Conservation (phyloP, 768 basidiomycete genomes). For the Mycena olivaceomarginata region DNA sequence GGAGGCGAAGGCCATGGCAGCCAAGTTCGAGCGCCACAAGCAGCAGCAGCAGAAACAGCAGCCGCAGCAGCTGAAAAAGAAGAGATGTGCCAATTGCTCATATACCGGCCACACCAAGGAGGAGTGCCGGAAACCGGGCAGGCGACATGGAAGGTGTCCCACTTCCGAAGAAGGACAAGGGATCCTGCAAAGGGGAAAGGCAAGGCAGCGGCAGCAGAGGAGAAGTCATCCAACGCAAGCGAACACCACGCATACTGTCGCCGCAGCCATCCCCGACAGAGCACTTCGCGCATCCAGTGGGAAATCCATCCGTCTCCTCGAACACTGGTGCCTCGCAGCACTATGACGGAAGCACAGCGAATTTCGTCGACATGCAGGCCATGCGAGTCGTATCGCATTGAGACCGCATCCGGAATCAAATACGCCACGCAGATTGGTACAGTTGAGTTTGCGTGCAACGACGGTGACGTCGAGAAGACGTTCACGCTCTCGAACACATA, state of each 20-base stretch:
- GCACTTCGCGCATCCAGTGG: no score
- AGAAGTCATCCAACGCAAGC: background rate
- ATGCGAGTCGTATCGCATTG: background rate
- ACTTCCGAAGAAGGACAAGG: background rate
- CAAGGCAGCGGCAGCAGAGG: constrained; percentile 28
- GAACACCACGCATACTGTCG: background rate
- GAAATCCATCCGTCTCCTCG: no score
- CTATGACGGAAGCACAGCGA: no score
- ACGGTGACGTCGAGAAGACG: constrained; percentile 10
- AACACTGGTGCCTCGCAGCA: no score
- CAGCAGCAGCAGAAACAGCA: constrained; percentile 16
- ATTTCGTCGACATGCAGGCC: no score
- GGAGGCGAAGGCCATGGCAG: no score
- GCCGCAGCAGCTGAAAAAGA: constrained; percentile 2
- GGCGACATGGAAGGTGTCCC: no score
- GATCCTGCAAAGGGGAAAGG: constrained; percentile 4
- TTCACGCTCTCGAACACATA: background rate
- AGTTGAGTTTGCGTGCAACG: background rate
- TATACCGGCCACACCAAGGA: background rate
- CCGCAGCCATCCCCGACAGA: no score
- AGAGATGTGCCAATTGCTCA: constrained; percentile 15
- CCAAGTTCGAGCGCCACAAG: constrained; percentile 22
- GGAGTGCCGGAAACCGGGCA: no score
- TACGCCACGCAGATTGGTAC: constrained; percentile 22
- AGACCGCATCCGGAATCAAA: background rate